Base-by-base conservation (phyloP, 257 asterid genomes). In the Fraxinus anomala region DNA sequence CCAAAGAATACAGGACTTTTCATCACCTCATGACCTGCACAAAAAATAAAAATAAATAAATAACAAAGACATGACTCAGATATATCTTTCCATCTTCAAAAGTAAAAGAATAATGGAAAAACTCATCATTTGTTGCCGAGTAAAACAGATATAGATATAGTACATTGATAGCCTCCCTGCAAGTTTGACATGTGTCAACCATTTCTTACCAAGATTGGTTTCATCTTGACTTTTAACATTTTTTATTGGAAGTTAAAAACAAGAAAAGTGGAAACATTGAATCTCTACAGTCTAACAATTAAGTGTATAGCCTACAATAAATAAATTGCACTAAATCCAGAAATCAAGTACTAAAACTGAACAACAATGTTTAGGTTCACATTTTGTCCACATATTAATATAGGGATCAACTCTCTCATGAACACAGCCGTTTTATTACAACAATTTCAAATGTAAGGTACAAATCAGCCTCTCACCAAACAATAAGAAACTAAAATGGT, bases 1-100 rank as follows among this genome's bases (percentile, higher is more conserved):
- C 17, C 72, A 36, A 61, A 28, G 37, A 23, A 79, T 30, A 72
- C 65, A 72, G 79, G 74, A 77, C 69, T 76, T 68, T 77, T 69
- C 85, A 82, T 86, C 86, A 78, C 82, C 72, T 72, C 86, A 79
- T 84, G 85, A 86, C 86, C 93, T 88, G 79, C 61, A 82, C 28
- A 81, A 8, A 61, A 69, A 31, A 31, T 0, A 2, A 30, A 30
- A 30, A 30, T 2, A 30, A 30, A 30, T 2, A 31, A 31, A 31
- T n/a, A 3, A 24, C 30, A 63, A n/a, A 54, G 19, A 47, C 11
- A 13, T 66, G 17, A 72, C 7, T 34, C 36, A 1, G 24, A 19
- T 24, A 68, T 26, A 40, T 31, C 19, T 30, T 66, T 51, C 4
- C 65, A 42, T 73, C 69, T 30, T 31, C 31, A 77, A 37, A 70